Percentiles rank a stretch among this genome's conserved stretches.
phyloP scores from a whole-genome alignment of 345 rosid genomes.

The Capsella bursapastoris region DNA sequence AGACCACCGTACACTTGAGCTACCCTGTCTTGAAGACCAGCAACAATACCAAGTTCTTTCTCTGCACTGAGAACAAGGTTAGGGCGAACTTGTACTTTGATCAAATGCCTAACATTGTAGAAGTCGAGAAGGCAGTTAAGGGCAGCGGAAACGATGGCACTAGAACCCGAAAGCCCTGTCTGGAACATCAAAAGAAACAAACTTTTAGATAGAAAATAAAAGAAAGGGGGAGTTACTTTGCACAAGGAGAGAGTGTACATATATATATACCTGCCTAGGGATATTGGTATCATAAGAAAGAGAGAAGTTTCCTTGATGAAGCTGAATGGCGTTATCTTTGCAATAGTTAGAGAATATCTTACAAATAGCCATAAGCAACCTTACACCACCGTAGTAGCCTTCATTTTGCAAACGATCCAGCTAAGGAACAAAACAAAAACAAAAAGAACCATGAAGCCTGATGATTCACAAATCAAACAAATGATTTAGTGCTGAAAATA shows the following conservation, averaged over 20 bases:
- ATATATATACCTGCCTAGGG: constrained; percentile 68
- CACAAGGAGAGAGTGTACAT: constrained; percentile 39
- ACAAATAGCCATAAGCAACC: constrained; percentile 90
- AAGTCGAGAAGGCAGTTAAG: constrained; percentile 89
- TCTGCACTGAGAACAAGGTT: constrained; percentile 76
- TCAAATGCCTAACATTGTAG: constrained; percentile 76
- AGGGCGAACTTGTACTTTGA: constrained; percentile 78
- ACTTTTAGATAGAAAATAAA: too few relatives aligned
- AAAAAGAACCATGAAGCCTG: not conserved
- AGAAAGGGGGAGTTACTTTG: not conserved
- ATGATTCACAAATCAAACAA: not conserved
- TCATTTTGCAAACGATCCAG: constrained; percentile 72
- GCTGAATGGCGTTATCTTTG: constrained; percentile 58
- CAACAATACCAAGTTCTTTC: constrained; percentile 89
- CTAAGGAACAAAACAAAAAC: constrained; percentile 36
- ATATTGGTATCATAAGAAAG: constrained; percentile 86
- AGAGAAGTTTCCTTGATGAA: constrained; percentile 62
- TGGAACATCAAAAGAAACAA: constrained; percentile 45
- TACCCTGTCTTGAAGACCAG: constrained; percentile 98
- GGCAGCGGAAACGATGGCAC: constrained; percentile 96
- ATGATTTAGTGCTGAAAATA: not conserved
- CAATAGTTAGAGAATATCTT: constrained; percentile 66
- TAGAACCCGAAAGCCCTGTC: constrained; percentile 98
- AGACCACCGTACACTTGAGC: constrained; percentile 98
- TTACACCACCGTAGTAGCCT: constrained; percentile 94